Evolutionary conservation across 192 early-diverging fungal species (phyloP).

Genomic region (Funneliformis geosporum): DNA sequence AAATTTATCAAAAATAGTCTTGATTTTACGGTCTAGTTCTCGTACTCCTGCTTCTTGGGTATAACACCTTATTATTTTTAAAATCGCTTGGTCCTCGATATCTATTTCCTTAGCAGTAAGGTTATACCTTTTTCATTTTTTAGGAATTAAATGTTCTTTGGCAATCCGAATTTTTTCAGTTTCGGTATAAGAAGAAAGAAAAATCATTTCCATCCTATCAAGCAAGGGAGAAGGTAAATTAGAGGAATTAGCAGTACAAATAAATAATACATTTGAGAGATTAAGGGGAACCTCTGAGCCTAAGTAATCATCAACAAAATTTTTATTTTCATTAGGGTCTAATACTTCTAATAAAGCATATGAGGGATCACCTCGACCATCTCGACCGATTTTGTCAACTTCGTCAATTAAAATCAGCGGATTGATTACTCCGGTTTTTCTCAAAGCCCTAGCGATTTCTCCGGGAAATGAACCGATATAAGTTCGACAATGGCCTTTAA

Average conservation of each 20-base stretch:
- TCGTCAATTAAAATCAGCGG: constrained; percentile 24
- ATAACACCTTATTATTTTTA: constrained; percentile 18
- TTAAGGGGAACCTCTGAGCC: constrained; percentile 21
- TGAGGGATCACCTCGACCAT: neutral
- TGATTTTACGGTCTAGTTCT: neutral
- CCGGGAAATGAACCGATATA: constrained; percentile 10
- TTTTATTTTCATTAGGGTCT: constrained; percentile 9
- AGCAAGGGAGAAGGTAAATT: neutral
- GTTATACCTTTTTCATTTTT: constrained; percentile 24
- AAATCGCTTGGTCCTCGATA: constrained; percentile 22
- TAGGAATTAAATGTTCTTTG: constrained; percentile 7
- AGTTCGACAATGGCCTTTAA: constrained; percentile 7
- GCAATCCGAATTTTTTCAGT: constrained; percentile 23
- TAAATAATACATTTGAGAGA: constrained; percentile 17
- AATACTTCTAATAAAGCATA: constrained; percentile 15
- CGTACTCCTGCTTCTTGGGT: constrained; percentile 12
- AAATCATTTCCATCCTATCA: constrained; percentile 18
- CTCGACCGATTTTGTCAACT: constrained; percentile 1
- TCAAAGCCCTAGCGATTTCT: neutral
- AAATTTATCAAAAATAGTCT: constrained; percentile 15
- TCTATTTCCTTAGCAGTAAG: neutral
- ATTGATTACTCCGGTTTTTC: constrained; percentile 18
- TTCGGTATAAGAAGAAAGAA: constrained; percentile 26
- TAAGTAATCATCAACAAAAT: constrained; percentile 17
- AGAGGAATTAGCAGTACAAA: constrained; percentile 25